Base-by-base conservation (phyloP, 1,284 basidiomycete species). In the Ceratobasidium theobromae region DNA sequence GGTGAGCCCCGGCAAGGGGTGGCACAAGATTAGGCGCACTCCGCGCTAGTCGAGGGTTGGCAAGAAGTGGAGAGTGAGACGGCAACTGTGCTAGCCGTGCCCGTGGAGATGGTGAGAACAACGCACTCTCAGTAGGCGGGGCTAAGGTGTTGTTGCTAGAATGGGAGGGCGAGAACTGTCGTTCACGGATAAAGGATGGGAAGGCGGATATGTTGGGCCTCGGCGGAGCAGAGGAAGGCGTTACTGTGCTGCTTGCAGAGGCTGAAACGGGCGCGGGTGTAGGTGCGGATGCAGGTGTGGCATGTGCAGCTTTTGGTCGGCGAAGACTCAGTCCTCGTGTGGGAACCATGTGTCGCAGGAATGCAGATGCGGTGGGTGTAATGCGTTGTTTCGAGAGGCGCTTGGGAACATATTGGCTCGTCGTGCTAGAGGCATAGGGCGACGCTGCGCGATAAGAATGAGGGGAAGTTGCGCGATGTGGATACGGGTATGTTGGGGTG, bases 171-270 rank as follows among this genome's bases (percentile, higher is more conserved):
- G 46, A 35, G 18, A 62, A 62, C 6, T 52, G 58, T 16, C 58
- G 46, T 38, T 62, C 58, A 4, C 58, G 58, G 35, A 62, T 62
- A 32, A 62, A 62, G 0, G 58, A 62, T 2, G 58, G 48, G n/a
- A 62, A 48, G 12, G 58, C 52, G 3, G 33, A 28, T n/a, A 60
- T 60, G 6, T 41, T 41, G 23, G 48, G 58, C 41, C 58, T 21
- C 12, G 58, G 25, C 16, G 55, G 25, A 2, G 28, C 25, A 21
- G 43, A 40, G 2, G 54, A 54, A 23, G 35, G 35, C 6, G 35
- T 38, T 38, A 16, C 16, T 6, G 35, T 38, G 6, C 35, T 16
- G 35, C 43, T 45, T 6, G 43, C 43, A 14, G 43, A 11, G 9
- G 18, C 12, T 25, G 32, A 9, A 21, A n/a, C 8, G 40, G 40